These are phyloP conservation scores for Candida morakotiae DNA, from an alignment of 805 yeast species.

Conservation along the genomic window DNA sequence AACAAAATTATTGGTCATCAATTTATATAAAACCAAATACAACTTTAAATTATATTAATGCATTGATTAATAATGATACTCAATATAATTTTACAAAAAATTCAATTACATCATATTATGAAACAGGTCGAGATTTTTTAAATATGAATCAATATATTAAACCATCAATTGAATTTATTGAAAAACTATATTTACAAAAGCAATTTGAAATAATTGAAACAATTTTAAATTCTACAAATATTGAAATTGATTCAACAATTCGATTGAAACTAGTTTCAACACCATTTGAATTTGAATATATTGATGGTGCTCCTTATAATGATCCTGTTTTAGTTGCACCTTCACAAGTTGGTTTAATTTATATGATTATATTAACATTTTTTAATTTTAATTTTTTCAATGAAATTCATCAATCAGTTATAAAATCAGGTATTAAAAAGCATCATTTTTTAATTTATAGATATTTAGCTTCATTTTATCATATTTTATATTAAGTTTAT, in stretches of 20 bases:
- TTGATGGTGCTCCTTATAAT: constrained; percentile 49
- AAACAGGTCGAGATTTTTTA: constrained; percentile 60
- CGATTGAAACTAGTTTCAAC: constrained; percentile 11
- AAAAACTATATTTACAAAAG: constrained; percentile 23
- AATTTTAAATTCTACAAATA: background rate
- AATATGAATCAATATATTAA: constrained; percentile 40
- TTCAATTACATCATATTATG: constrained; percentile 44
- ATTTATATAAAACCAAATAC: constrained; percentile 51
- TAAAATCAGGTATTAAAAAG: constrained; percentile 38
- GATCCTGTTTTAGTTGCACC: constrained; percentile 59
- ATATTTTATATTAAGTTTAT: constrained; percentile 55
- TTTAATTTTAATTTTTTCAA: constrained; percentile 63
- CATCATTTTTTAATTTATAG: constrained; percentile 51
- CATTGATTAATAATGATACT: constrained; percentile 34
- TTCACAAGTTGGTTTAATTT: constrained; percentile 71
- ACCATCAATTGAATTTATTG: constrained; percentile 39
- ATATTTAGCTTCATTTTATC: constrained; percentile 43
- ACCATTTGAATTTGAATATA: constrained; percentile 29
- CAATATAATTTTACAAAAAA: constrained; percentile 23
- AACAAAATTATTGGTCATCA: constrained; percentile 61
- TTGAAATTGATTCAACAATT: constrained; percentile 12
- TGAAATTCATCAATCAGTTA: constrained; percentile 48
- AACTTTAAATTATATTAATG: constrained; percentile 32
- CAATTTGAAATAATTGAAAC: constrained; percentile 19
- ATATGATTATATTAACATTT: constrained; percentile 65